Conservation (phyloP, 2,329 filamentous ascomycete species). For the Exutisphaerella laricina region DNA sequence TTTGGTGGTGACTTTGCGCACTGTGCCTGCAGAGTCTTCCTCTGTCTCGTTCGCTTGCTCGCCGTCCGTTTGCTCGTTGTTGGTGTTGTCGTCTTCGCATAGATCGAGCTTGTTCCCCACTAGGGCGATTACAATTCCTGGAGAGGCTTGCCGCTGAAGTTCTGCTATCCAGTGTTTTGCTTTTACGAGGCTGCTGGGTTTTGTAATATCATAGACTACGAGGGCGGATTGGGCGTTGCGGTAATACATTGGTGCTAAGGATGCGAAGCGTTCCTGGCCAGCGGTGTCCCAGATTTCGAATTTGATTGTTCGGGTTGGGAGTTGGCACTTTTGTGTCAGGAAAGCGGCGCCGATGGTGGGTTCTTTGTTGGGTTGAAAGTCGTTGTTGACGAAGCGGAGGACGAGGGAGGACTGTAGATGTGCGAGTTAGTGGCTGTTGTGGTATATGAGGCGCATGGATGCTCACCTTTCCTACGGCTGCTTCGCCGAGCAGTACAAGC, state of each 20-base stretch:
- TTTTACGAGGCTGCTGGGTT: slow-evolving; percentile 90
- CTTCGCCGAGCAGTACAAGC: slow-evolving; percentile 94
- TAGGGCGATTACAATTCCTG: slow-evolving; percentile 92
- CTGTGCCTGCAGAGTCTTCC: slow-evolving; percentile 53
- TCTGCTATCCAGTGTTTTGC: slow-evolving; percentile 99
- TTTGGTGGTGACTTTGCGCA: slow-evolving; percentile 81
- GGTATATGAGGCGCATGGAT: slow-evolving; percentile 5
- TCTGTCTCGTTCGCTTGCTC: slow-evolving; percentile 41
- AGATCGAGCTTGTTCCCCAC: slow-evolving; percentile 97
- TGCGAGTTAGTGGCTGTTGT: slow-evolving; percentile 18
- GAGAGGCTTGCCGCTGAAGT: slow-evolving; percentile 89
- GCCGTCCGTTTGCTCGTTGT: slow-evolving; percentile 47
- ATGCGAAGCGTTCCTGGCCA: slow-evolving; percentile 94
- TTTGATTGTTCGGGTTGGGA: slow-evolving; percentile 74
- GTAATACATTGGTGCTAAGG: slow-evolving; percentile 98
- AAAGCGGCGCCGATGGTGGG: slow-evolving; percentile 98
- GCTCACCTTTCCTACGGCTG: slow-evolving; percentile 92
- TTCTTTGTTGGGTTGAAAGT: slow-evolving; percentile 99
- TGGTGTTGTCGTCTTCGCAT: slow-evolving; percentile 46
- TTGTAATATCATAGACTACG: slow-evolving; percentile 97
- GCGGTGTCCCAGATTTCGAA: slow-evolving; percentile 92
- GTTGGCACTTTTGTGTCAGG: slow-evolving; percentile 96
- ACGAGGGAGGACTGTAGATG: slow-evolving; percentile 79
- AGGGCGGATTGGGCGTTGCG: slow-evolving; percentile 96
- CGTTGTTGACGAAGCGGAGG: slow-evolving; percentile 97